Evolutionary conservation across 495 filamentous ascomycete species (phyloP).

Genomic region (Pyrenula massariospora): DNA sequence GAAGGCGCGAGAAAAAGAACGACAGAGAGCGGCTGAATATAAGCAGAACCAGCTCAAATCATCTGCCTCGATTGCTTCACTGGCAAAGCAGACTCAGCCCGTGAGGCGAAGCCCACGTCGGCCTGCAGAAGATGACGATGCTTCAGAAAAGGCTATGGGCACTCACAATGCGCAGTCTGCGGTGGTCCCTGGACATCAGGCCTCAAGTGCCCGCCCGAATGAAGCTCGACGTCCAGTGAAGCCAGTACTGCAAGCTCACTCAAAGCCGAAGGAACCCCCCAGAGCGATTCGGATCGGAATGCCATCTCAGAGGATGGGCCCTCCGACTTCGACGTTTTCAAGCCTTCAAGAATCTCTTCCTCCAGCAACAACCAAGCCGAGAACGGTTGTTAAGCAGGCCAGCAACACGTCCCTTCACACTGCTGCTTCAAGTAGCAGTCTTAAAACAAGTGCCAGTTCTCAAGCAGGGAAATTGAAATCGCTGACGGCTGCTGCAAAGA

Average conservation of each 20-base stretch:
- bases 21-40: slow-evolving; percentile 33
- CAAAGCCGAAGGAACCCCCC: slow-evolving; percentile 61
- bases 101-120: not conserved
- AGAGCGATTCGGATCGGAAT: slow-evolving; percentile 68
- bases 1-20: slow-evolving; percentile 55
- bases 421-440: slow-evolving; percentile 49
- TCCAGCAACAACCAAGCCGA: slow-evolving; percentile 31
- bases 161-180: slow-evolving; percentile 40
- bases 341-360: slow-evolving; percentile 46
- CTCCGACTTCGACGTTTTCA: slow-evolving; percentile 47
- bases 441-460: slow-evolving; percentile 58
- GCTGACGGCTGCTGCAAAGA: slow-evolving; percentile 54
- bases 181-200: slow-evolving; percentile 31
- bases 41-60: slow-evolving; percentile 23
- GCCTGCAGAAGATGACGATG: slow-evolving; percentile 20
- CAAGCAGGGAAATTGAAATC: slow-evolving; percentile 45
- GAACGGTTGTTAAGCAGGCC: slow-evolving; percentile 45
- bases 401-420: slow-evolving; percentile 58
- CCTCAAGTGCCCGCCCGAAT: slow-evolving; percentile 37
- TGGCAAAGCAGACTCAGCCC: not conserved
- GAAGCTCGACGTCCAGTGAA: slow-evolving; percentile 52
- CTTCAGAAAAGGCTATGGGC: slow-evolving; percentile 38
- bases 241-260: slow-evolving; percentile 53
- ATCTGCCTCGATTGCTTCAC: slow-evolving; percentile 6
- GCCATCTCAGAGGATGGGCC: slow-evolving; percentile 55